Evolutionary conservation across 1,139 yeast species (phyloP).

Genomic region (Candida buenavistaensis): DNA sequence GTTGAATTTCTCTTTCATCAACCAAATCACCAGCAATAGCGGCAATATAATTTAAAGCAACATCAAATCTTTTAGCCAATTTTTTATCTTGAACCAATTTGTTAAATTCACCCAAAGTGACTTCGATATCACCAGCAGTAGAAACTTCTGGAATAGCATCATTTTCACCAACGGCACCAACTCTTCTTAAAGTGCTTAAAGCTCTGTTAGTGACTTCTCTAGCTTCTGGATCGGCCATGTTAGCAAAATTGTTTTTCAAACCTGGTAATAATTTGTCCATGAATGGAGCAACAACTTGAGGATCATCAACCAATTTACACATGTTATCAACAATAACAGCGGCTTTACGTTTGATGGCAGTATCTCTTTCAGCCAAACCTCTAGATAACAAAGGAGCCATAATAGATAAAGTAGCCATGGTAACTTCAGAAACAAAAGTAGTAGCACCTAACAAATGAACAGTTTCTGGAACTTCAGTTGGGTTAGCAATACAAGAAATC

Average conservation of each 20-base stretch:
- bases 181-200: conserved; percentile 95
- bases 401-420: conserved; percentile 98
- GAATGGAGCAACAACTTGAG: conserved; percentile 99
- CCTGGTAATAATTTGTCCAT: conserved; percentile 94
- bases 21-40: conserved; percentile 98
- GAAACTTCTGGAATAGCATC: conserved; percentile 94
- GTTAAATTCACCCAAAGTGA: conserved; percentile 81
- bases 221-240: conserved; percentile 99
- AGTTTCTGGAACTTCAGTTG: conserved; percentile 97
- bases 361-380: conserved; percentile 99
- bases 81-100: conserved; percentile 69
- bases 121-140: conserved; percentile 93
- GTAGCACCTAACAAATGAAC: conserved; percentile 99
- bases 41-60: conserved; percentile 80
- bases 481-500: conserved; percentile 95
- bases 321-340: conserved; percentile 99
- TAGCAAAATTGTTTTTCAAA: conserved; percentile 86
- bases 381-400: conserved; percentile 98
- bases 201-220: conserved; percentile 98
- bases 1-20: conserved; percentile 96
- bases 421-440: conserved; percentile 98
- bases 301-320: conserved; percentile 99
- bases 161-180: conserved; percentile 91
- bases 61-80: conserved; percentile 73
- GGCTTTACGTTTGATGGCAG: conserved; percentile 98